phyloP scores from a whole-genome alignment of 306 rosid species.

The Lathyrus oleraceus region DNA sequence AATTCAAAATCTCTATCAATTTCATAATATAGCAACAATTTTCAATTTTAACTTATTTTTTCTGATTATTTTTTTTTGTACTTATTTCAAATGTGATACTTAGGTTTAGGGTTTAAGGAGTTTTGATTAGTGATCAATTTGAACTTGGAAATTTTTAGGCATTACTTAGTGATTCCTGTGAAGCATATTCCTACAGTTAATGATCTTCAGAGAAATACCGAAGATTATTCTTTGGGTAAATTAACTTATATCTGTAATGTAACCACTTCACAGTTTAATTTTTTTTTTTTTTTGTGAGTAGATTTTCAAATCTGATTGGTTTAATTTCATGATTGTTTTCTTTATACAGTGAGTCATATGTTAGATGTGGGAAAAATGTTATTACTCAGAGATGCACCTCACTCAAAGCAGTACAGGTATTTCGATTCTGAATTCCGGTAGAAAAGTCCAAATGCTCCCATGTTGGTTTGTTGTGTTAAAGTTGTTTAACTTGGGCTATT shows the following conservation, averaged over 20 bases:
- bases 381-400: constrained; percentile 66
- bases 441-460: background rate
- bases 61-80: too few relatives aligned
- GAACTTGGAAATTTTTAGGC: constrained; percentile 46
- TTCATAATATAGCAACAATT: background rate
- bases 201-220: constrained; percentile 52
- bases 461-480: background rate
- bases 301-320: background rate
- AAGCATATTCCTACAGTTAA: constrained; percentile 68
- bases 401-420: constrained; percentile 57
- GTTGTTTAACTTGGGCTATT: background rate
- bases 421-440: background rate
- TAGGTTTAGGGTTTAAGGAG: too few relatives aligned
- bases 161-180: constrained; percentile 75
- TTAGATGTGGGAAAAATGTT: constrained; percentile 65
- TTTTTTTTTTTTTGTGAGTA: background rate
- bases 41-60: background rate
- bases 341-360: constrained; percentile 69
- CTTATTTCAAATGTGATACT: too few relatives aligned
- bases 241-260: constrained; percentile 1
- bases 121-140: constrained; percentile 24
- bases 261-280: constrained; percentile 5
- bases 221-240: constrained; percentile 70
- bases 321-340: constrained; percentile 17
- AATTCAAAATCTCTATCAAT: constrained; percentile 4